These are phyloP conservation scores for Cryomyces minteri DNA, from an alignment of 495 filamentous ascomycete species.

Conservation along the genomic window DNA sequence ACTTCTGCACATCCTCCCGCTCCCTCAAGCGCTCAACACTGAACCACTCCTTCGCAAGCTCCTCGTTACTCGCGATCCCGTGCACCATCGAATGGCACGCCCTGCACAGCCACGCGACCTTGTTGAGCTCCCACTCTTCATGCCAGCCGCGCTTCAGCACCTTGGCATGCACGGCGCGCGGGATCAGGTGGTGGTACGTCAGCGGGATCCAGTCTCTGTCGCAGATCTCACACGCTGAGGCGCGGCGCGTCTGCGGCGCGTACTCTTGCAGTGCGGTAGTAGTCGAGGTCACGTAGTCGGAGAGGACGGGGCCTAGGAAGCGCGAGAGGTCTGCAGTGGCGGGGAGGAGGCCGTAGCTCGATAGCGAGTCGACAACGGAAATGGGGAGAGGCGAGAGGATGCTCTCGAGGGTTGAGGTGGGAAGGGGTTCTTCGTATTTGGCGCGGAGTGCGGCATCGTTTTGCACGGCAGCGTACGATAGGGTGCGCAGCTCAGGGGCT, in stretches of 20 bases:
- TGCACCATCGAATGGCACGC: constrained; percentile 82
- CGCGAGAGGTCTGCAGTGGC: constrained; percentile 24
- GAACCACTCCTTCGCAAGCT: constrained; percentile 42
- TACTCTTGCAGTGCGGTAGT: constrained; percentile 41
- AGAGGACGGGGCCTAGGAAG: constrained; percentile 43
- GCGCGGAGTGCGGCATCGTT: constrained; percentile 27
- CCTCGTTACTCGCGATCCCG: constrained; percentile 40
- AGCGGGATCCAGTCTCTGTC: constrained; percentile 58
- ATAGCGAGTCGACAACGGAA: constrained; percentile 37
- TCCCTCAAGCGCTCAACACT: constrained; percentile 49
- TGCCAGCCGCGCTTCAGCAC: constrained; percentile 69
- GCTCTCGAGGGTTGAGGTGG: constrained; percentile 22
- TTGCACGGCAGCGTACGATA: constrained; percentile 37
- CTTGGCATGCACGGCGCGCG: constrained; percentile 57
- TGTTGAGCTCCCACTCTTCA: constrained; percentile 51
- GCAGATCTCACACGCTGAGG: constrained; percentile 60
- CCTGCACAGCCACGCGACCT: constrained; percentile 76
- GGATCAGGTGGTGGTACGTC: constrained; percentile 76
- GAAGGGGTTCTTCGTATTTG: constrained; percentile 31
- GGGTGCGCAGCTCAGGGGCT: constrained; percentile 35
- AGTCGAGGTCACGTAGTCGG: constrained; percentile 34
- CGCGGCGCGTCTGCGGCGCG: constrained; percentile 23
- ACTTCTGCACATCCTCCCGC: constrained; percentile 54
- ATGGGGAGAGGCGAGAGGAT: constrained; percentile 29
- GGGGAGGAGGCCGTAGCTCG: constrained; percentile 39